phyloP scores from a whole-genome alignment of 1,284 basidiomycete genomes.

The Coniferiporia weirii region DNA sequence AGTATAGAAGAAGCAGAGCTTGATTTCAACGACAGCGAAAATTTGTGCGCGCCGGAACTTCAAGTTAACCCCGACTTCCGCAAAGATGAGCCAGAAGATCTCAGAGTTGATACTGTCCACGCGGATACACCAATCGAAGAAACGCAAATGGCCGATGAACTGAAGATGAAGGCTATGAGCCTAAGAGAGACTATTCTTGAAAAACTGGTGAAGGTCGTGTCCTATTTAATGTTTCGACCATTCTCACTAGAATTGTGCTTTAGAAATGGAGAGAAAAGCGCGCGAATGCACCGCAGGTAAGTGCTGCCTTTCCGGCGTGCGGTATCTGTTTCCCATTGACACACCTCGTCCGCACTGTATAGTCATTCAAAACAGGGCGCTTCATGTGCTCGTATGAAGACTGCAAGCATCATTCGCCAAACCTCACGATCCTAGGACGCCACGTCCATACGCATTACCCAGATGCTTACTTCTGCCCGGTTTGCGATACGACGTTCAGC shows the following conservation, averaged over 20 bases:
- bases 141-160: not conserved
- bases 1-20: too few species aligned
- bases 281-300: not conserved
- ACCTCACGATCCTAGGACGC: not conserved
- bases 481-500: not conserved
- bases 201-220: not conserved
- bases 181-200: not conserved
- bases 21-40: too few species aligned
- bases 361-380: not conserved
- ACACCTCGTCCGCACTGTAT: not conserved
- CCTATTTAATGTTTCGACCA: not conserved
- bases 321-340: not conserved
- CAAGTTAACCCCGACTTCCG: too few species aligned
- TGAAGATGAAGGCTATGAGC: not conserved
- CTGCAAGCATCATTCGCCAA: not conserved
- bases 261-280: not conserved
- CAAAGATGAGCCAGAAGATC: too few species aligned
- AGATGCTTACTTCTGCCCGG: not conserved
- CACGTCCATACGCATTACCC: conserved; percentile 1
- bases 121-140: too few species aligned
- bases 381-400: not conserved
- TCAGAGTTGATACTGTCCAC: too few species aligned
- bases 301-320: not conserved
- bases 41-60: too few species aligned
- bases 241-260: not conserved